Evolutionary conservation across 257 asterid genomes (phyloP), one percentile per base, ranked within the genome.

Genomic region (Salvia miltiorrhiza): DNA sequence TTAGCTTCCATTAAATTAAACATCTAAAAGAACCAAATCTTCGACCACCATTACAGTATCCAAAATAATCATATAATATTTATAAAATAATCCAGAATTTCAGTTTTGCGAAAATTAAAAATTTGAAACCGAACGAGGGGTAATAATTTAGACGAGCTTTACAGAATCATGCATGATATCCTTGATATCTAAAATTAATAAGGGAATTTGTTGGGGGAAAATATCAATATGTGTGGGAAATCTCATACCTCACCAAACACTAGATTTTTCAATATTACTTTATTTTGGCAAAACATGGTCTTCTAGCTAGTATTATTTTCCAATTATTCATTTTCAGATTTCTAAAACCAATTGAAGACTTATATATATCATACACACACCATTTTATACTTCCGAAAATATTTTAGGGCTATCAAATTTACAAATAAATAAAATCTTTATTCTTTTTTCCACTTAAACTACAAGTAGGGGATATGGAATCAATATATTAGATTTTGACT

Each of bases 111-210:
- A 3, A 9, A 28, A 58, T 59, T 53, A 8, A 30, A 43, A 65
- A 65, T 56, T 14, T 44, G 56, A 33, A 73, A 57, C 56, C 73
- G 41, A 65, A 65, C 67, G 68, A 55, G 73, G 73, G 12, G 14
- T 55, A 43, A 40, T 44, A 65, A 45, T 57, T 56, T 19, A 8
- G 52, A 72, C 9, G 50, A 67, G 63, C 37, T 52, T 26, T 20
- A 28, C 59, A 57, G 39, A 58, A 70, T 70, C 68, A 45, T 47
- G 75, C 66, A 55, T 41, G 35, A 68, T 44, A 39, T 68, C 63
- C 8, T 54, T 55, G 45, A 55, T 48, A 32, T 35, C 17, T 44
- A 12, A 40, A 55, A 20, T 41, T 30, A 41, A 43, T 56, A 20
- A 9, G 30, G 12, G 33, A 44, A 17, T 19, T 69, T 12, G 58